A percentile compares a stretch with the other conserved stretches of the same genome.
These are phyloP conservation scores for Spergularia marina DNA, from an alignment of 148 eudicot species.

Conservation along the genomic window DNA sequence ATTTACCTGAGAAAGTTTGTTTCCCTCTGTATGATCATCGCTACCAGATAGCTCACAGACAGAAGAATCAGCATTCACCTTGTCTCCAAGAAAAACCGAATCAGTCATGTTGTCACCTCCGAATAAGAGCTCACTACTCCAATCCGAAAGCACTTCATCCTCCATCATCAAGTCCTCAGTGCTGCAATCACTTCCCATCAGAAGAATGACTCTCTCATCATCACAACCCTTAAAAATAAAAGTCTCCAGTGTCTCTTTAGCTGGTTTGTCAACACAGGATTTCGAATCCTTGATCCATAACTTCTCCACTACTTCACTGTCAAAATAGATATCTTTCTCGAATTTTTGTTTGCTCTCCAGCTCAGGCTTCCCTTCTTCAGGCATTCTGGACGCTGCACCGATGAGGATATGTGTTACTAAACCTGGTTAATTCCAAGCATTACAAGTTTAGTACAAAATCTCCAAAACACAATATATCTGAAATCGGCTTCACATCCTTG, in stretches of 20 bases:
- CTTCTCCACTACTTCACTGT: constrained; percentile 16
- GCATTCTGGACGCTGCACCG: constrained; percentile 12
- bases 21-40: background rate
- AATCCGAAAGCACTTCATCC: constrained; percentile 17
- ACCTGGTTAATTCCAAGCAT: constrained; percentile 8
- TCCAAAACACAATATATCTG: background rate
- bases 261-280: constrained; percentile 9
- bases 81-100: constrained; percentile 1
- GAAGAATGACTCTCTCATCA: constrained; percentile 19
- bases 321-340: constrained; percentile 12
- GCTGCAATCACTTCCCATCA: constrained; percentile 26
- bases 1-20: constrained; percentile 17
- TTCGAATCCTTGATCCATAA: constrained; percentile 23
- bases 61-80: background rate
- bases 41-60: background rate
- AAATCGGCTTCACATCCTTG: background rate
- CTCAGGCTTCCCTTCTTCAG: constrained; percentile 21
- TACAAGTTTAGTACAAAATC: background rate
- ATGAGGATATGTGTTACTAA: constrained; percentile 1
- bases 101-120: constrained; percentile 7
- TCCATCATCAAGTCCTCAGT: constrained; percentile 29
- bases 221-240: constrained; percentile 3
- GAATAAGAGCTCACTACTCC: constrained; percentile 17
- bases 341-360: constrained; percentile 7
- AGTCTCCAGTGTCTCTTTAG: constrained; percentile 12